phyloP scores from a whole-genome alignment of 345 rosid species.

The Mallotus nudiflorus region DNA sequence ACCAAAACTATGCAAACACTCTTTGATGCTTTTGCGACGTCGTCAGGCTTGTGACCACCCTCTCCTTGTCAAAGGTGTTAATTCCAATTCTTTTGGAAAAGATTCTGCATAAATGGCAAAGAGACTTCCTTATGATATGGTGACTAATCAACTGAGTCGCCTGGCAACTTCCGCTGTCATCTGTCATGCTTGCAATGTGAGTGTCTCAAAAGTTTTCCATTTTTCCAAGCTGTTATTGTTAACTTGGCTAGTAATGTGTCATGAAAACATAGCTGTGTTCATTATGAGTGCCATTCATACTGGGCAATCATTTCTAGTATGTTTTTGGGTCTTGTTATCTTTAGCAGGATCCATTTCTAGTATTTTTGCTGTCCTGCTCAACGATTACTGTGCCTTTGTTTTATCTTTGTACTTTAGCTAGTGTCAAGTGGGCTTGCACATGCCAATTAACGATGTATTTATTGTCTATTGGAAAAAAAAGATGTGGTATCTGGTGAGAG shows the following conservation, averaged over 20 bases:
- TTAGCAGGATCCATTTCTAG: not conserved
- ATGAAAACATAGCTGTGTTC: not conserved
- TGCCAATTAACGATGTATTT: not conserved
- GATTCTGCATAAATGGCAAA: slow-evolving; percentile 65
- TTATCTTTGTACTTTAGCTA: not conserved
- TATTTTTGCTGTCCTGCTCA: slow-evolving; percentile 4
- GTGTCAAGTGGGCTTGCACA: not conserved
- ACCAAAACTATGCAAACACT: slow-evolving; percentile 90
- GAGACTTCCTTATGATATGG: slow-evolving; percentile 54
- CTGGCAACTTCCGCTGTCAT: slow-evolving; percentile 61
- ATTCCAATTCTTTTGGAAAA: slow-evolving; percentile 62
- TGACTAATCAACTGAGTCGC: slow-evolving; percentile 42
- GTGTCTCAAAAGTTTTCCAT: slow-evolving; percentile 29
- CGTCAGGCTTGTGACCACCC: slow-evolving; percentile 99
- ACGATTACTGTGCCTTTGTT: not conserved
- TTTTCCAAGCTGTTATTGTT: not conserved
- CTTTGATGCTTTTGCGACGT: slow-evolving; percentile 95
- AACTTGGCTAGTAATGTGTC: not conserved
- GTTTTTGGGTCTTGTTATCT: not conserved
- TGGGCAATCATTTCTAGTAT: not conserved
- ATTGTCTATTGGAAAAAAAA: not conserved
- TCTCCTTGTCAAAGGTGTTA: slow-evolving; percentile 60
- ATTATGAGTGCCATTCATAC: not conserved
- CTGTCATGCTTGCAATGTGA: slow-evolving; percentile 68
- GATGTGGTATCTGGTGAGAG: not conserved